Percentiles rank a stretch among this genome's conserved stretches.
Conservation (phyloP, 192 early-diverging fungal genomes). For the Funneliformis mosseae region DNA sequence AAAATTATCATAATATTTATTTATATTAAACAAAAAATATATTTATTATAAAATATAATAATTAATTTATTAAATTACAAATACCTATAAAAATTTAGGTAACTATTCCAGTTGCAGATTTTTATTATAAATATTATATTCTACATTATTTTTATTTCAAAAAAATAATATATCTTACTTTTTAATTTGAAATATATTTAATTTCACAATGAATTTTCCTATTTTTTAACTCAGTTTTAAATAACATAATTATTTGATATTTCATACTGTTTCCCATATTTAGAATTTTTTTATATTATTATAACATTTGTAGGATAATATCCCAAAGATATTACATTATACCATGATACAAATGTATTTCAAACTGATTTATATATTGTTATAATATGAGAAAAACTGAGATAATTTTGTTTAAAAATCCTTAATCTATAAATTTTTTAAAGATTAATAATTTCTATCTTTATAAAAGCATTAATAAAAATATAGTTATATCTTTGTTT, state of each 20-base stretch:
- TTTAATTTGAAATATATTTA: constrained; percentile 1
- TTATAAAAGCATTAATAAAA: no score
- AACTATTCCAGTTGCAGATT: background rate
- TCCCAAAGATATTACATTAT: background rate
- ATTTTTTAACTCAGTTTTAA: background rate
- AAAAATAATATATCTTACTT: background rate
- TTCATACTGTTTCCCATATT: background rate
- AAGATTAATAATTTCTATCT: no score
- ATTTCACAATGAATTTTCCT: background rate
- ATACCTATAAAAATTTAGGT: background rate
- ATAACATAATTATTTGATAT: background rate
- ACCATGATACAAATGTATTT: background rate
- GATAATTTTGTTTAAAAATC: no score
- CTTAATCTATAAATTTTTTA: no score
- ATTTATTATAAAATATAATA: no score
- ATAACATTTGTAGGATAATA: background rate
- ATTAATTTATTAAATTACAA: background rate
- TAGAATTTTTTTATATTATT: background rate
- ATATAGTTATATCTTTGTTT: no score
- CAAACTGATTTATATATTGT: background rate
- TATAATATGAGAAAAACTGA: background rate
- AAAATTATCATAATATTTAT: background rate
- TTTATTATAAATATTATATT: background rate
- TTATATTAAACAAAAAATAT: no score
- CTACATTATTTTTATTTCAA: background rate